Evolutionary conservation across 2,329 filamentous ascomycete species (phyloP).

Genomic region (Aureobasidium sp.): DNA sequence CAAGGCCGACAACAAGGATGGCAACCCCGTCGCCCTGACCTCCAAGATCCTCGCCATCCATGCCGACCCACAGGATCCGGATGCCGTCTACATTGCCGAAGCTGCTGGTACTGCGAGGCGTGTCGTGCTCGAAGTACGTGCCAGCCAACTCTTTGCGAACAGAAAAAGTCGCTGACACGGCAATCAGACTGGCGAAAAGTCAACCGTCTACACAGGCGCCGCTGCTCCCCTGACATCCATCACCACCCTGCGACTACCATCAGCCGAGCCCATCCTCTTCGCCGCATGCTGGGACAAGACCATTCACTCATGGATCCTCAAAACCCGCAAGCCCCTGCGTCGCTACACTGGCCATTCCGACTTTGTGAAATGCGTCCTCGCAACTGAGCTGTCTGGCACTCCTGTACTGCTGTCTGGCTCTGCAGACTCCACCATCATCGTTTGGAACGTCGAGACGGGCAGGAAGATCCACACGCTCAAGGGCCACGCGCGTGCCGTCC

Average conservation of each 20-base stretch:
- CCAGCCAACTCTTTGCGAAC: neutral
- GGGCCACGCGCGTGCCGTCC: conserved; percentile 69
- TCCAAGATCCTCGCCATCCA: conserved; percentile 78
- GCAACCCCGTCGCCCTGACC: conserved; percentile 68
- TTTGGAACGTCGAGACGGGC: conserved; percentile 69
- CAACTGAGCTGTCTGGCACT: conserved; percentile 51
- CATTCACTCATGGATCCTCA: conserved; percentile 75
- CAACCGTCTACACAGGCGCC: conserved; percentile 59
- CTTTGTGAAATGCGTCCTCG: conserved; percentile 78
- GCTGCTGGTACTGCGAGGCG: conserved; percentile 73
- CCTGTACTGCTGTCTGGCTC: conserved; percentile 44
- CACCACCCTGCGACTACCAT: conserved; percentile 46
- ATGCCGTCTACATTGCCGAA: conserved; percentile 70
- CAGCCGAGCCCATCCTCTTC: conserved; percentile 51
- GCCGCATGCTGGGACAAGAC: conserved; percentile 93
- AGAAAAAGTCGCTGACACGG: neutral
- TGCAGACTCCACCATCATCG: conserved; percentile 46
- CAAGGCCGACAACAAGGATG: conserved; percentile 73
- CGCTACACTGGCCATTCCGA: conserved; percentile 69
- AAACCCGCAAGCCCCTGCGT: conserved; percentile 45
- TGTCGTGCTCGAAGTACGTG: conserved; percentile 64
- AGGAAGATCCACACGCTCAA: conserved; percentile 66
- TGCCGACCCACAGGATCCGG: conserved; percentile 55
- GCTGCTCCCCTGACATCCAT: conserved; percentile 72
- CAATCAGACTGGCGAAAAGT: conserved; percentile 36